Base-by-base conservation (phyloP, 805 yeast genomes). In the Candida xiaguanensis region DNA sequence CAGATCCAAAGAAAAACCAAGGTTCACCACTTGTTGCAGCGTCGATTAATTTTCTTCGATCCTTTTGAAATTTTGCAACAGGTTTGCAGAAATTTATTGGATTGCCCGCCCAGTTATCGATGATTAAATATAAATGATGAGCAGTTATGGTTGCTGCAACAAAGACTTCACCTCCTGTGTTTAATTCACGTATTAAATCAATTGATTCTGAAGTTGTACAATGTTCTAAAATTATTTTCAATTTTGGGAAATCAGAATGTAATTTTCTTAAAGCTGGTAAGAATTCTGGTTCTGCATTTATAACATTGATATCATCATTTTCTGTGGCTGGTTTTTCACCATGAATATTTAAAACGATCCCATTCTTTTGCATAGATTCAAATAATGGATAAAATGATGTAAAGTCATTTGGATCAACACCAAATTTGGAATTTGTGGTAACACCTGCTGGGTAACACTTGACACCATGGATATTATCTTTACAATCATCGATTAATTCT, bases 381-480 rank as follows among this genome's bases (percentile, higher is more conserved):
- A 93, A 93, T 8, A 93, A 74, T 4, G 96, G 95, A 59, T 89
- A 93, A 53, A 90, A 93, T 5, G 75, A 80, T 34, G 83, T 76
- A 63, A 93, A 93, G 54, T 91, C 95, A 52, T 89, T 87, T 17
- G 95, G 95, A 59, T 85, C 93, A 17, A 93, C 96, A 36, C 99
- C 99, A 3, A 82, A 85, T 35, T 76, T 63, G 8, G 96, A 88
- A 66, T 93, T 93, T 28, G 99, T 93, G n/a, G 99, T 93, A 23
- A 93, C 99, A 32, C 99, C 99, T 2, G 98, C 97, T 30, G 99
- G 99, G 60, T 93, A 93, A 59, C 96, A 89, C 61, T 93, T 93
- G 49, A 93, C 87, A 41, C 99, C 99, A 22, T 80, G 72, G 40
- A 91, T 80, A 27, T 78, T 80, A 1, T 81, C 81, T 13, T 63